Conservation (phyloP, 2,329 filamentous ascomycete species). For the Xylaria sp. region DNA sequence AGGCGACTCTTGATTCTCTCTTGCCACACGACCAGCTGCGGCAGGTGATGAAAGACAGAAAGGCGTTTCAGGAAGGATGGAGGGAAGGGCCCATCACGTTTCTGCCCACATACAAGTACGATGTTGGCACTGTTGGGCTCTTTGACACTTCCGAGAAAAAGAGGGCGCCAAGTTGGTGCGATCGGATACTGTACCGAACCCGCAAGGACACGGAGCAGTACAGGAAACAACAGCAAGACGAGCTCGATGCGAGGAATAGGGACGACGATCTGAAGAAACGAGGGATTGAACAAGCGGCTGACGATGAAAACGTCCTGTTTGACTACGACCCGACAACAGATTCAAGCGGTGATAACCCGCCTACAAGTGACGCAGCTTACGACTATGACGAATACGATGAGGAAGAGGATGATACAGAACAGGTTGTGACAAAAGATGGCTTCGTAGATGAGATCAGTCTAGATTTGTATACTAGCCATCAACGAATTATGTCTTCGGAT, state of each 20-base stretch:
- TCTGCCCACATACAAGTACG: slow-evolving; percentile 96
- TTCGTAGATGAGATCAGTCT: slow-evolving; percentile 64
- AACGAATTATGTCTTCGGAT: slow-evolving; percentile 89
- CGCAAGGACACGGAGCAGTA: slow-evolving; percentile 74
- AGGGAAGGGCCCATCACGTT: slow-evolving; percentile 88
- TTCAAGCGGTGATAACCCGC: slow-evolving; percentile 57
- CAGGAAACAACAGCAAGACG: slow-evolving; percentile 69
- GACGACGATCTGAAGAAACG: slow-evolving; percentile 87
- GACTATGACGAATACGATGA: slow-evolving; percentile 70
- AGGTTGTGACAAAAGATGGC: slow-evolving; percentile 67
- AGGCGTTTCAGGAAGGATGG: slow-evolving; percentile 92
- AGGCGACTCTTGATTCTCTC: slow-evolving; percentile 87
- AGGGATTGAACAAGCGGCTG: slow-evolving; percentile 76
- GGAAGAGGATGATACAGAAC: slow-evolving; percentile 57
- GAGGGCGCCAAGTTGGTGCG: slow-evolving; percentile 94
- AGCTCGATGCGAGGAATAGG: slow-evolving; percentile 72
- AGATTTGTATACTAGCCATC: slow-evolving; percentile 84
- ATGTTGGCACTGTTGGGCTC: slow-evolving; percentile 88
- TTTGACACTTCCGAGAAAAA: slow-evolving; percentile 98
- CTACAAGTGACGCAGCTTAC: slow-evolving; percentile 55
- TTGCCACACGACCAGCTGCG: slow-evolving; percentile 89
- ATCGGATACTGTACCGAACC: slow-evolving; percentile 89
- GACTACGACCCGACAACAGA: slow-evolving; percentile 90
- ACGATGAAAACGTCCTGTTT: slow-evolving; percentile 86
- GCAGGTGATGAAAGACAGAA: slow-evolving; percentile 77